A percentile compares a stretch with the other conserved stretches of the same genome.
Conservation (phyloP, 108 stramenopile species). For the Ochromonas danica region DNA sequence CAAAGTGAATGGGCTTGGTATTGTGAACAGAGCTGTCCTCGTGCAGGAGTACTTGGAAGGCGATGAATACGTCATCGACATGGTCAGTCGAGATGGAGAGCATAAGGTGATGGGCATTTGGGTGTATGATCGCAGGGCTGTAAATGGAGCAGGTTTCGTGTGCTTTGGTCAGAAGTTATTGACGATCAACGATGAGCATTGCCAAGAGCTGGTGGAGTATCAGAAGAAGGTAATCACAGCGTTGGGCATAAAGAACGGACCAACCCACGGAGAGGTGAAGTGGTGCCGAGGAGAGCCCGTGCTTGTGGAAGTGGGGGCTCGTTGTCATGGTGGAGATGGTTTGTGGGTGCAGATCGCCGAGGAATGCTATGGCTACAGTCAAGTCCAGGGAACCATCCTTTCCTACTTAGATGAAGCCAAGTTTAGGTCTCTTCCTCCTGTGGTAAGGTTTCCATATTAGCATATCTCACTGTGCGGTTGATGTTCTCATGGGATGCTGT, state of each 20-base stretch:
- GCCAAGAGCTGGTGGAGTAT: constrained; percentile 3
- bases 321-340: constrained; percentile 50
- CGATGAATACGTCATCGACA: constrained; percentile 84
- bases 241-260: constrained; percentile 49
- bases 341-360: constrained; percentile 3
- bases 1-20: constrained; percentile 74
- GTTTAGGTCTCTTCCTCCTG: neutral
- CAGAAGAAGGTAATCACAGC: constrained; percentile 38
- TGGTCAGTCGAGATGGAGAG: constrained; percentile 75
- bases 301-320: constrained; percentile 54
- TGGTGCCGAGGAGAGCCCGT: constrained; percentile 23
- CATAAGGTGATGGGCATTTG: constrained; percentile 89
- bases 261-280: constrained; percentile 43
- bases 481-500: constrained; percentile 32
- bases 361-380: constrained; percentile 1
- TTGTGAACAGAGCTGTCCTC: constrained; percentile 68
- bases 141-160: constrained; percentile 61
- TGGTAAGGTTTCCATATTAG: neutral
- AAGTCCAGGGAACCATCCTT: constrained; percentile 11
- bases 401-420: neutral
- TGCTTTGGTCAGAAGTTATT: constrained; percentile 26
- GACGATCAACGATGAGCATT: neutral
- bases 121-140: constrained; percentile 82
- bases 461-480: constrained; percentile 36
- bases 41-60: constrained; percentile 81